Conservation (phyloP, 441 rosid species). For the Breynia disticha region DNA sequence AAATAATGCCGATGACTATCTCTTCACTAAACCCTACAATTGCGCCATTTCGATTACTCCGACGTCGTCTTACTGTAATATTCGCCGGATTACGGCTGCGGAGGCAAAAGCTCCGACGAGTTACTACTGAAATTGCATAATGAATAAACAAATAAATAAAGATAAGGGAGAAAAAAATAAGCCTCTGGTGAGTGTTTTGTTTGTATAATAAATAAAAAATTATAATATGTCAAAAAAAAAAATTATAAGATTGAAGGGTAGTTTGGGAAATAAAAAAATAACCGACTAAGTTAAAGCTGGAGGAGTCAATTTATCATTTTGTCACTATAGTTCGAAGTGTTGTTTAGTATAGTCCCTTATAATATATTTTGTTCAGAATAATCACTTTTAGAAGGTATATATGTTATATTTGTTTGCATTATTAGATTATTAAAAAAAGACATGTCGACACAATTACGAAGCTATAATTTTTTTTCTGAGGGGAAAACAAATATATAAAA, state of each 20-base stretch:
- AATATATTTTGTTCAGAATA: too few species aligned
- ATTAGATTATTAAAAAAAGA: too few species aligned
- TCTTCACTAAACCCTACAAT: slow-evolving; percentile 6
- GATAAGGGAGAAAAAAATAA: not conserved
- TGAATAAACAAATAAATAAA: not conserved
- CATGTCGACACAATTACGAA: too few species aligned
- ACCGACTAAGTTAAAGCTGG: not conserved
- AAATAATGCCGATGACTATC: not conserved
- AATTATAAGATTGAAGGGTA: not conserved
- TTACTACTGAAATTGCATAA: not conserved
- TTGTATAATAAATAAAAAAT: too few species aligned
- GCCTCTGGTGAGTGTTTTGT: not conserved
- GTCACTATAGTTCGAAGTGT: too few species aligned
- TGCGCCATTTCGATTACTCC: not conserved
- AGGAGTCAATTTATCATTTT: too few species aligned
- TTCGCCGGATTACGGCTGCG: not conserved
- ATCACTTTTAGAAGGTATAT: too few species aligned
- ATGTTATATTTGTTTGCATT: too few species aligned
- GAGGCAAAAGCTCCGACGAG: not conserved
- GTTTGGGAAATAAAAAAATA: not conserved
- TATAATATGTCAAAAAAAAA: too few species aligned
- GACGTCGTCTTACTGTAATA: not conserved
- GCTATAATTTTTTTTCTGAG: too few species aligned
- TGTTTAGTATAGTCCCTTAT: too few species aligned
- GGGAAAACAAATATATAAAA: too few species aligned